These are phyloP conservation scores for Solanum hybrid DNA, from an alignment of 305 asterid species.

Conservation along the genomic window DNA sequence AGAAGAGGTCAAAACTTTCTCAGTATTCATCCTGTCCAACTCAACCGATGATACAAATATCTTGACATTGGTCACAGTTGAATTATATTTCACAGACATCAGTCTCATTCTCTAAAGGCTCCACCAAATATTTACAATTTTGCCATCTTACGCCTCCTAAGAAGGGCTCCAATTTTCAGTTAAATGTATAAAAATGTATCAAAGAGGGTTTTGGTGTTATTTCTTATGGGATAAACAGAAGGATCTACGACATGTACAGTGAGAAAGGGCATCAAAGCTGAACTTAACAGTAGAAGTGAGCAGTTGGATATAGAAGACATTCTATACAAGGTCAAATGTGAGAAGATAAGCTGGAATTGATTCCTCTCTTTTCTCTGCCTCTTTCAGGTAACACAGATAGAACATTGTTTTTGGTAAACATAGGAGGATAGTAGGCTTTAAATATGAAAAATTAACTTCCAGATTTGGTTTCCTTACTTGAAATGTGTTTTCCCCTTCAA, in stretches of 20 bases:
- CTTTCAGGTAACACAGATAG: not conserved
- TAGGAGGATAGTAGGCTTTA: not conserved
- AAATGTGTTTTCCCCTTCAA: not conserved
- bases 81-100: not conserved
- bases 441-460: not conserved
- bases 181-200: not conserved
- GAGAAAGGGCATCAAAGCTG: not conserved
- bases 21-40: not conserved
- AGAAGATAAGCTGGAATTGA: not conserved
- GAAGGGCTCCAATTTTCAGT: not conserved
- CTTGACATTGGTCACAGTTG: conserved; percentile 1
- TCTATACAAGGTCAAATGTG: not conserved
- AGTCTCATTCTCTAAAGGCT: not conserved
- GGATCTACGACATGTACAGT: not conserved
- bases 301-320: not conserved
- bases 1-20: not conserved
- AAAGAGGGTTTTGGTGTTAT: not conserved
- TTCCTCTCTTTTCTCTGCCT: not conserved
- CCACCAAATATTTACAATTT: not conserved
- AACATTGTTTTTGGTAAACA: not conserved
- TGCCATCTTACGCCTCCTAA: not conserved
- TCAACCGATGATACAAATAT: not conserved
- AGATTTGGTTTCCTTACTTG: conserved; percentile 2
- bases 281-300: not conserved
- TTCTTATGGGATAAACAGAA: not conserved